Evolutionary conservation across 2,329 filamentous ascomycete species (phyloP).

Genomic region (Monosporascus sp.): DNA sequence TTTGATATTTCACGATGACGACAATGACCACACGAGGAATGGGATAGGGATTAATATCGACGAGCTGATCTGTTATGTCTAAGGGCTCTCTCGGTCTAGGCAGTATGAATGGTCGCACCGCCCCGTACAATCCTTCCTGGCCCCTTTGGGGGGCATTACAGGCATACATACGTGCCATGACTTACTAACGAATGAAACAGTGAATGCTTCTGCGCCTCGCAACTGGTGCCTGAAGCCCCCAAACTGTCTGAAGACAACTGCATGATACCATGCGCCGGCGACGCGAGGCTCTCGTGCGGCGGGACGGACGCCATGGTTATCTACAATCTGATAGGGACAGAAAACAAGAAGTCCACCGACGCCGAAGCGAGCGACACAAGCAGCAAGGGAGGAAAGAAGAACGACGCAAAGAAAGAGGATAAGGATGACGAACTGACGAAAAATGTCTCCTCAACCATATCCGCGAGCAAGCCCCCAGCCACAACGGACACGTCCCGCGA

Average conservation of each 20-base stretch:
- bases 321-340: slow-evolving; percentile 10
- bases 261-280: slow-evolving; percentile 15
- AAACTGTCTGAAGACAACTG: slow-evolving; percentile 17
- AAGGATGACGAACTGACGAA: background rate
- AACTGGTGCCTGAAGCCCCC: slow-evolving; percentile 10
- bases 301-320: slow-evolving; percentile 15
- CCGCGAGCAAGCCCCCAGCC: background rate
- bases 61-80: too few species aligned
- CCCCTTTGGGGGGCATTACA: too few species aligned
- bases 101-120: background rate
- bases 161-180: too few species aligned
- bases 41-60: too few species aligned
- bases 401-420: background rate
- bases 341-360: background rate
- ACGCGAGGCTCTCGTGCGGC: slow-evolving; percentile 16
- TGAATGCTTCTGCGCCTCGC: slow-evolving; percentile 18
- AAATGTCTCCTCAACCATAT: background rate
- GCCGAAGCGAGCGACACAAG: background rate
- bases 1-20: too few species aligned
- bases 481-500: background rate
- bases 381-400: background rate
- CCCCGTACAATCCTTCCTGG: background rate
- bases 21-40: too few species aligned
- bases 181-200: slow-evolving; percentile 6
- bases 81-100: background rate